phyloP scores from a whole-genome alignment of 2,329 filamentous ascomycete genomes.

The Colletotrichum lindemuthianum region DNA sequence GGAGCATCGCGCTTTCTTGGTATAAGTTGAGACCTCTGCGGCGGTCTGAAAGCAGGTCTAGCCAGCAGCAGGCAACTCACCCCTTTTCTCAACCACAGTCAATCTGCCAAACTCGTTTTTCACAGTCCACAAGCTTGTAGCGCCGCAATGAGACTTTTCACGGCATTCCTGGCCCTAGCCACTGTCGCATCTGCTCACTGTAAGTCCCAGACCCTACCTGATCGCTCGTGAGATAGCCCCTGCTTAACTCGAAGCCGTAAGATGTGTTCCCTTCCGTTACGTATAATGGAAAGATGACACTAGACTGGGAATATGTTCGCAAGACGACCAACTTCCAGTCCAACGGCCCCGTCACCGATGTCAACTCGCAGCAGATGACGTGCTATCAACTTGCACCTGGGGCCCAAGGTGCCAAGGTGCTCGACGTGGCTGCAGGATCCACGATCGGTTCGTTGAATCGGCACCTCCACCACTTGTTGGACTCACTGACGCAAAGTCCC shows the following conservation, averaged over 20 bases:
- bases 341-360: conserved; percentile 60
- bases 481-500: conserved; percentile 5
- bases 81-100: no score
- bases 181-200: conserved; percentile 50
- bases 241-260: conserved; percentile 34
- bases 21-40: background rate
- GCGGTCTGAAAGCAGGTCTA: no score
- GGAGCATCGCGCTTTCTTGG: no score
- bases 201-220: conserved; percentile 38
- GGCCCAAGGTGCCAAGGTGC: conserved; percentile 53
- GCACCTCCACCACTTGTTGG: background rate
- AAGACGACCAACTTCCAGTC: conserved; percentile 60
- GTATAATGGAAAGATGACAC: conserved; percentile 43
- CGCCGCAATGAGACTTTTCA: conserved; percentile 36
- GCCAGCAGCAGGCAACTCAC: no score
- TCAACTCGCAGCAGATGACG: conserved; percentile 58
- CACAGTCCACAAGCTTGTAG: no score
- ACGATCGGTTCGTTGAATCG: conserved; percentile 32
- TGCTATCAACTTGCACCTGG: conserved; percentile 59
- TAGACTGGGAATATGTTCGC: conserved; percentile 58
- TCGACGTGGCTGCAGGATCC: conserved; percentile 44
- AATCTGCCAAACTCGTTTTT: background rate
- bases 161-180: conserved; percentile 39
- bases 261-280: conserved; percentile 55
- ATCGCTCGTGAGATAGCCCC: no score